Evolutionary conservation across 1,139 yeast species (phyloP).

Genomic region (Candida labiduridarum): DNA sequence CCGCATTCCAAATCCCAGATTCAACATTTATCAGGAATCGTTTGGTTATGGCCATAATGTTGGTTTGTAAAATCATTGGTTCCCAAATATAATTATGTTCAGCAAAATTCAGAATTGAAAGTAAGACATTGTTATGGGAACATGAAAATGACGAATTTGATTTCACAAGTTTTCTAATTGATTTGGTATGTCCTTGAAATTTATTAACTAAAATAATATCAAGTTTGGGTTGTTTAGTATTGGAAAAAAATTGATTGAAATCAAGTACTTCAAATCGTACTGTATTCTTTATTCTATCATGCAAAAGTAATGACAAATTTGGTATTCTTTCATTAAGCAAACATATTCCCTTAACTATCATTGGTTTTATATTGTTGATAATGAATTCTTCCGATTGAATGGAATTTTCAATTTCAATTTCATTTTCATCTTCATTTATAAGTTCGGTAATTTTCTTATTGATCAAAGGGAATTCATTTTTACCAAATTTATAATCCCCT

Average conservation of each 20-base stretch:
- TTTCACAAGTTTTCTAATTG: slow-evolving; percentile 66
- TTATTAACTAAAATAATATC: slow-evolving; percentile 40
- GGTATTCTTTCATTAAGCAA: slow-evolving; percentile 16
- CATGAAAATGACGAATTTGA: slow-evolving; percentile 42
- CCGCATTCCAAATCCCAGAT: slow-evolving; percentile 31
- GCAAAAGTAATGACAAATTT: slow-evolving; percentile 32
- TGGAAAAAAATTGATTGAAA: slow-evolving; percentile 16
- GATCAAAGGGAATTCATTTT: slow-evolving; percentile 20
- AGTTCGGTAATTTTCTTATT: slow-evolving; percentile 1
- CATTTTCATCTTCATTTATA: slow-evolving; percentile 10
- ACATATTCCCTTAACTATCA: slow-evolving; percentile 25
- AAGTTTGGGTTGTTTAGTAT: slow-evolving; percentile 8
- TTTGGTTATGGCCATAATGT: slow-evolving; percentile 35
- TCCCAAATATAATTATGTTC: slow-evolving; percentile 70
- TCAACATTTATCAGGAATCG: slow-evolving; percentile 34
- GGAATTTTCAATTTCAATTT: no score
- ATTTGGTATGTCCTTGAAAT: slow-evolving; percentile 84
- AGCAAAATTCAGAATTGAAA: slow-evolving; percentile 46
- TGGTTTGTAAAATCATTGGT: slow-evolving; percentile 36
- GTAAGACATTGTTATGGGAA: slow-evolving; percentile 28
- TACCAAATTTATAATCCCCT: slow-evolving; percentile 12
- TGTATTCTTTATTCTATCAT: slow-evolving; percentile 42
- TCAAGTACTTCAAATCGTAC: slow-evolving; percentile 31
- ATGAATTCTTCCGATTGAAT: slow-evolving; percentile 20
- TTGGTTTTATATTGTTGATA: slow-evolving; percentile 23